A percentile compares a stretch with the other conserved stretches of the same genome.
Evolutionary conservation across 2,329 filamentous ascomycete genomes (phyloP).

Genomic region (Penicillium sp.): DNA sequence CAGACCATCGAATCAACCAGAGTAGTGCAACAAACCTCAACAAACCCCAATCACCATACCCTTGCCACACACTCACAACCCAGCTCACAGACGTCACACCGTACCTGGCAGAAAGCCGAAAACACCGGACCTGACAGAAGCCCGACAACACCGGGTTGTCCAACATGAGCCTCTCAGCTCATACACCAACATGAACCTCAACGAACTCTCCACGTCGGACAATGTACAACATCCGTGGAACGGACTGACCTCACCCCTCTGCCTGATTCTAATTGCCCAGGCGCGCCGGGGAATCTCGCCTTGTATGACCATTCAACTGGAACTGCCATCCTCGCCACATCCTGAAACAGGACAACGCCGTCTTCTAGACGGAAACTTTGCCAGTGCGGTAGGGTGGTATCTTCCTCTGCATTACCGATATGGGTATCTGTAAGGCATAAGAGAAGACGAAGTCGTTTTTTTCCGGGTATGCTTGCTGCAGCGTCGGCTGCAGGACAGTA

Average conservation of each 20-base stretch:
- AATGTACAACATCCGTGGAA: background rate
- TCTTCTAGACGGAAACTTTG: background rate
- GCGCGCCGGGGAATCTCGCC: background rate
- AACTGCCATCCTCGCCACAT: too few relatives aligned
- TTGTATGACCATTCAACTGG: background rate
- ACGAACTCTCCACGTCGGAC: background rate
- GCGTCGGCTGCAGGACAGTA: background rate
- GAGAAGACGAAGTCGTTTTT: background rate
- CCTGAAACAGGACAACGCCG: background rate
- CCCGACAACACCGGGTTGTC: constrained; percentile 47
- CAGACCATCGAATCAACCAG: background rate
- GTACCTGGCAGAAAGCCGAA: constrained; percentile 26
- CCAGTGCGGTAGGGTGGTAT: background rate
- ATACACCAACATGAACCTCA: constrained; percentile 40
- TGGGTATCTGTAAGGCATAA: background rate
- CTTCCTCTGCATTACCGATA: too few relatives aligned
- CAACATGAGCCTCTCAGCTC: constrained; percentile 27
- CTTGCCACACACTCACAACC: background rate
- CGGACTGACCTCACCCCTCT: background rate
- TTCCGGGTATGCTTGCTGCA: background rate
- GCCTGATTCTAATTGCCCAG: background rate
- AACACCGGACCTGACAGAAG: constrained; percentile 35
- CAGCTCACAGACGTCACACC: background rate
- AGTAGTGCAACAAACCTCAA: background rate
- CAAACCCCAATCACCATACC: background rate